phyloP scores from a whole-genome alignment of 177 flowering plant species.

The Vitis hybrid region DNA sequence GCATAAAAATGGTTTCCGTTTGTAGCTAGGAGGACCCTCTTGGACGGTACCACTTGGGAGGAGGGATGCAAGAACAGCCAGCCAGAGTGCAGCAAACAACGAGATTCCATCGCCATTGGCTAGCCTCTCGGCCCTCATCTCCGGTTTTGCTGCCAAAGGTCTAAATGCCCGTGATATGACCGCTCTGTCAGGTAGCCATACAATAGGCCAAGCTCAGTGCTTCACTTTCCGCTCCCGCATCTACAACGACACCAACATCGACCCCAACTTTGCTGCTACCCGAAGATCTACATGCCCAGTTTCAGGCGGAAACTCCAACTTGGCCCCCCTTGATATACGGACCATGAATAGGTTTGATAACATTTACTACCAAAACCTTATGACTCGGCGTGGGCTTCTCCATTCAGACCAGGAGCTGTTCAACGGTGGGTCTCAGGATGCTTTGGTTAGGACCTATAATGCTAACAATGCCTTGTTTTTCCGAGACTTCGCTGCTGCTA shows the following conservation, averaged over 20 bases:
- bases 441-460: slow-evolving; percentile 32
- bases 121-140: slow-evolving; percentile 33
- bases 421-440: slow-evolving; percentile 42
- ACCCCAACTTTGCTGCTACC: slow-evolving; percentile 30
- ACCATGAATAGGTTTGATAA: slow-evolving; percentile 37
- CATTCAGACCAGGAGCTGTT: slow-evolving; percentile 61
- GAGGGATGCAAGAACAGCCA: slow-evolving; percentile 49
- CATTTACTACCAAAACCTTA: slow-evolving; percentile 35
- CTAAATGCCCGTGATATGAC: slow-evolving; percentile 41
- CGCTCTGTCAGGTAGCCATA: slow-evolving; percentile 48
- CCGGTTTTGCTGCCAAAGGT: slow-evolving; percentile 38
- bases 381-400: slow-evolving; percentile 39
- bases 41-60: slow-evolving; percentile 42
- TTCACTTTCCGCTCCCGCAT: slow-evolving; percentile 33
- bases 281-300: slow-evolving; percentile 32
- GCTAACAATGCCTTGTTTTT: slow-evolving; percentile 12
- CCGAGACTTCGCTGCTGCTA: slow-evolving; percentile 29
- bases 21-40: slow-evolving; percentile 39
- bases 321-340: slow-evolving; percentile 43
- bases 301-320: slow-evolving; percentile 37
- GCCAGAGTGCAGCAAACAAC: slow-evolving; percentile 37
- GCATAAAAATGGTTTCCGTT: too few relatives aligned
- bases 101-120: slow-evolving; percentile 38
- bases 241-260: slow-evolving; percentile 54
- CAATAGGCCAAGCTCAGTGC: slow-evolving; percentile 49